Evolutionary conservation across 106 monocot genomes (phyloP).

Genomic region (Posidonia australis): DNA sequence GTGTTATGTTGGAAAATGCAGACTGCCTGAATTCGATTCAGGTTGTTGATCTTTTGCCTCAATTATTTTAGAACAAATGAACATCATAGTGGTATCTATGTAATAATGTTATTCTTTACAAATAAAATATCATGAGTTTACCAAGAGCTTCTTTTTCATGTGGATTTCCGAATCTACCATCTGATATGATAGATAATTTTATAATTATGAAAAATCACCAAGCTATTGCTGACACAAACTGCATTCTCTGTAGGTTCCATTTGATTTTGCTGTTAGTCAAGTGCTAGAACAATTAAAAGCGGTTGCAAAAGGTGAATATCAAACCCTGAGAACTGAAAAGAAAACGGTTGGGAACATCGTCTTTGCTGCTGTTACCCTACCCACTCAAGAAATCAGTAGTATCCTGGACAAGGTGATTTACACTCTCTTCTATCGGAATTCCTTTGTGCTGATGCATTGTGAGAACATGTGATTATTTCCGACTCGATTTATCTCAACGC

Average conservation of each 20-base stretch:
- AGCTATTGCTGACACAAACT: too few relatives aligned
- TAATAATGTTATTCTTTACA: too few relatives aligned
- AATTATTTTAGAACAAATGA: background rate
- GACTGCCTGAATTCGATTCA: slow-evolving; percentile 84
- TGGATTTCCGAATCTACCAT: too few relatives aligned
- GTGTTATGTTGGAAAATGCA: slow-evolving; percentile 42
- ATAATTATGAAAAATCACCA: too few relatives aligned
- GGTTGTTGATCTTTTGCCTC: slow-evolving; percentile 19
- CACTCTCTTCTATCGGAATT: too few relatives aligned
- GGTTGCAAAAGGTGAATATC: slow-evolving; percentile 52
- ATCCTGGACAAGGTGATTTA: slow-evolving; percentile 50
- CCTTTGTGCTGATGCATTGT: too few relatives aligned
- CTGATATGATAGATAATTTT: too few relatives aligned
- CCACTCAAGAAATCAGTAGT: slow-evolving; percentile 32
- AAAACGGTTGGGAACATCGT: slow-evolving; percentile 85
- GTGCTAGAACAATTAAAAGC: slow-evolving; percentile 74
- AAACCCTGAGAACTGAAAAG: slow-evolving; percentile 43
- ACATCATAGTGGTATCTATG: too few relatives aligned
- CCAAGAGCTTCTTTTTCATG: too few relatives aligned
- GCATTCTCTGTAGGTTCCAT: slow-evolving; percentile 47
- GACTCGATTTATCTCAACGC: too few relatives aligned
- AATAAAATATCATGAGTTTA: too few relatives aligned
- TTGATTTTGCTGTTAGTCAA: slow-evolving; percentile 61
- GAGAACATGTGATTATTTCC: too few relatives aligned
- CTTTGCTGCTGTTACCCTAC: slow-evolving; percentile 84